Evolutionary conservation across 2,329 filamentous ascomycete genomes (phyloP).

Genomic region (Nothophoma quercina): DNA sequence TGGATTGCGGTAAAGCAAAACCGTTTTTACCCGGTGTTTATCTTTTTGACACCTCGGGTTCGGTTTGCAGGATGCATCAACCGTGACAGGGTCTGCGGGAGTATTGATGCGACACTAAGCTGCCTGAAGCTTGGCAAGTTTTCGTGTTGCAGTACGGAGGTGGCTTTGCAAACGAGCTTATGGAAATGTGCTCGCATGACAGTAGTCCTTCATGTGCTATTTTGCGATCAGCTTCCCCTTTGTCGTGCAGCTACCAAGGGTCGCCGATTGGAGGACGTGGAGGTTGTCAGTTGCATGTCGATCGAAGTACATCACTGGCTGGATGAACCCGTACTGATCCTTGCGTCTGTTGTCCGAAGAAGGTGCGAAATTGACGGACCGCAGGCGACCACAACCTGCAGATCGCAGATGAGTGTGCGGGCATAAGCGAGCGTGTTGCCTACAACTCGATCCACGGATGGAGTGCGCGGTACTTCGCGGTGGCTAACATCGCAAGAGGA

Average conservation of each 20-base stretch:
- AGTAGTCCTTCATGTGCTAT: slow-evolving; percentile 8
- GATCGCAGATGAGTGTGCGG: slow-evolving; percentile 2
- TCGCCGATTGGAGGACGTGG: too few species aligned
- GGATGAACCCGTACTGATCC: slow-evolving; percentile 5
- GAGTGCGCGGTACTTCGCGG: background rate
- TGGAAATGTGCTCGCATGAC: slow-evolving; percentile 1
- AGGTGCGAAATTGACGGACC: slow-evolving; percentile 17
- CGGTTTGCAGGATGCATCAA: slow-evolving; percentile 4
- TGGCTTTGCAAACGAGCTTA: slow-evolving; percentile 4
- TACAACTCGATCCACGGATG: background rate
- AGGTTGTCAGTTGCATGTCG: slow-evolving; percentile 6
- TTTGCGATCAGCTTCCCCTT: slow-evolving; percentile 13
- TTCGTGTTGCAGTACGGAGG: slow-evolving; percentile 2
- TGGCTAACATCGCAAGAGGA: slow-evolving; percentile 12
- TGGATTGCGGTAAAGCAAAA: slow-evolving; percentile 10
- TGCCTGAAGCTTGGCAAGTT: slow-evolving; percentile 10
- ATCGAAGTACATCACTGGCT: slow-evolving; percentile 10
- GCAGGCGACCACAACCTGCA: slow-evolving; percentile 15
- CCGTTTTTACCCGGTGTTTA: slow-evolving; percentile 1
- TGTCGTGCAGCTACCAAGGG: slow-evolving; percentile 19
- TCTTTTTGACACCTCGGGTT: slow-evolving; percentile 3
- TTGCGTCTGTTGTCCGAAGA: slow-evolving; percentile 10
- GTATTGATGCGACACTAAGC: background rate
- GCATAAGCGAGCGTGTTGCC: background rate
- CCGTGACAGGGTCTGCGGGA: slow-evolving; percentile 1